Evolutionary conservation across 495 filamentous ascomycete species (phyloP).

Genomic region (Penicillium ochrochloron): DNA sequence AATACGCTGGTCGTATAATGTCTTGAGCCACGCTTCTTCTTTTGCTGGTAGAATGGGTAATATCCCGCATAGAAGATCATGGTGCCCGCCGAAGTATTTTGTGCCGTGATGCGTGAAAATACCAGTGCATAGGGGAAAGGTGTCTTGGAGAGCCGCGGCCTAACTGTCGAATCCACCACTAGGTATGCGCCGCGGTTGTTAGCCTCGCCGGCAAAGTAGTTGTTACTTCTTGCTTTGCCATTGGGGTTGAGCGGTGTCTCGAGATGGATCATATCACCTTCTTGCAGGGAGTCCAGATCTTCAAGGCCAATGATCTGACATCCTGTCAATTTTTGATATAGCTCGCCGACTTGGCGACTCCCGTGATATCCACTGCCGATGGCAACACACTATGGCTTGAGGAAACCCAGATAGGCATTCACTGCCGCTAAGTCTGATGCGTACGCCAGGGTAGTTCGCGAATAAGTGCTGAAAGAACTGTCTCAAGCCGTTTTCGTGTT

Average conservation of each 20-base stretch:
- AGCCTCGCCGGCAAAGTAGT: constrained; percentile 65
- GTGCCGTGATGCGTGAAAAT: constrained; percentile 77
- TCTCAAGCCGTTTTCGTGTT: too few relatives aligned
- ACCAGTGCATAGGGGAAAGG: constrained; percentile 76
- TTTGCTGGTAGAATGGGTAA: constrained; percentile 40
- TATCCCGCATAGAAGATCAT: constrained; percentile 77
- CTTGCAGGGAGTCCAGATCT: too few relatives aligned
- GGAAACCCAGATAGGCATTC: too few relatives aligned
- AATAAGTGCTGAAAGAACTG: too few relatives aligned
- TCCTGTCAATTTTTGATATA: too few relatives aligned
- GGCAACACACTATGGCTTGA: too few relatives aligned
- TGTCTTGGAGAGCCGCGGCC: constrained; percentile 84
- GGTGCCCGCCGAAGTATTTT: constrained; percentile 92
- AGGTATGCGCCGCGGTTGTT: constrained; percentile 68
- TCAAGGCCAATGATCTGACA: too few relatives aligned
- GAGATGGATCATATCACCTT: too few relatives aligned
- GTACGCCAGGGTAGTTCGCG: too few relatives aligned
- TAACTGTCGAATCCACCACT: constrained; percentile 85
- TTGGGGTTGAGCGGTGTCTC: constrained; percentile 89
- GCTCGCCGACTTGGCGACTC: too few relatives aligned
- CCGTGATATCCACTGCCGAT: too few relatives aligned
- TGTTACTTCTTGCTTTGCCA: constrained; percentile 72
- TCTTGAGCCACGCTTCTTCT: constrained; percentile 44
- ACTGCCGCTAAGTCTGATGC: too few relatives aligned
- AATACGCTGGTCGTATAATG: constrained; percentile 40